A percentile compares a stretch with the other conserved stretches of the same genome.
Conservation (phyloP, 139 green algal species). For the Nannochloris sp. region DNA sequence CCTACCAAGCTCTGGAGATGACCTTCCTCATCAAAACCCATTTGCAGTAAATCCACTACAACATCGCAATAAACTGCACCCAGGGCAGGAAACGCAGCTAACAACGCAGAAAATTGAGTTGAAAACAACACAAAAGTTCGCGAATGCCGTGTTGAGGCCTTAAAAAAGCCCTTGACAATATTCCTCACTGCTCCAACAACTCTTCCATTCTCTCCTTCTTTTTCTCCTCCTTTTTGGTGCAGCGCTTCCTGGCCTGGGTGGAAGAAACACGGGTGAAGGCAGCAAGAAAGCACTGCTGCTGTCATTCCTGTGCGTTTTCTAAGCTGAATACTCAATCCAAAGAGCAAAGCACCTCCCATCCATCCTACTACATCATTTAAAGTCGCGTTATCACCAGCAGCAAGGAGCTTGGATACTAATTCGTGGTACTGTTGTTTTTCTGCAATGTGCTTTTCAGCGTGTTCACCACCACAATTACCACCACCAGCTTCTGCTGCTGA, state of each 20-base stretch:
- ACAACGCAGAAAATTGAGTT: conserved; percentile 35
- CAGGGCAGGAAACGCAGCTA: conserved; percentile 18
- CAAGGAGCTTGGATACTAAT: too few species aligned
- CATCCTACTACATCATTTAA: background rate
- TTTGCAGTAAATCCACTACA: conserved; percentile 42
- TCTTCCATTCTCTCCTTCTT: conserved; percentile 12
- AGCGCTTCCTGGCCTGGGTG: background rate
- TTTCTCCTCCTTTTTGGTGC: too few species aligned
- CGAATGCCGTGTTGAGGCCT: conserved; percentile 11
- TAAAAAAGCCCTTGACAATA: conserved; percentile 31
- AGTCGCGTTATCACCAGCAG: background rate
- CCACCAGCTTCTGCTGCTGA: background rate
- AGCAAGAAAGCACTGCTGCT: conserved; percentile 22
- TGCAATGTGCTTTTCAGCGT: too few species aligned
- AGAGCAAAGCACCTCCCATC: background rate
- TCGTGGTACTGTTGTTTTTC: too few species aligned
- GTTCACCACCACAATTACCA: background rate
- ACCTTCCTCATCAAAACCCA: conserved; percentile 24
- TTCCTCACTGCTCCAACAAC: conserved; percentile 25
- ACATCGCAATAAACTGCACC: conserved; percentile 25
- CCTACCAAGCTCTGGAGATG: background rate
- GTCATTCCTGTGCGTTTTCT: conserved; percentile 8
- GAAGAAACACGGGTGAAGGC: conserved; percentile 37
- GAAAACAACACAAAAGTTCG: conserved; percentile 24
- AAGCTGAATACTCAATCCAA: background rate